These are phyloP conservation scores for Penium margaritaceum DNA, from an alignment of 139 green algal species.

Conservation along the genomic window DNA sequence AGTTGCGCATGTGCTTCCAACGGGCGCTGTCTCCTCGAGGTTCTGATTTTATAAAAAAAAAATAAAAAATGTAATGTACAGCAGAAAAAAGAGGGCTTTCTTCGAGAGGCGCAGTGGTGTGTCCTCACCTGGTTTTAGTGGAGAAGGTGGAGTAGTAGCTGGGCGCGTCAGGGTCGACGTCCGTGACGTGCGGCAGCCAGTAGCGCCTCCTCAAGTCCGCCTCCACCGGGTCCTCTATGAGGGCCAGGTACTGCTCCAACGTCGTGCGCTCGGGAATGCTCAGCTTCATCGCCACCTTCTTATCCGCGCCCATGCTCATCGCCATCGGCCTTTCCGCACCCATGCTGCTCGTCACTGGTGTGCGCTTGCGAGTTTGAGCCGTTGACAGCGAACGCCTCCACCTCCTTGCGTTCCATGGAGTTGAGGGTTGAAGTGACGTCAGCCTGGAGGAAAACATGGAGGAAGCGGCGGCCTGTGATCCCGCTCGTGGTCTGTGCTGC, in stretches of 20 bases:
- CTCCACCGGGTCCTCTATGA: slow-evolving; percentile 23
- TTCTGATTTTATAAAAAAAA: background rate
- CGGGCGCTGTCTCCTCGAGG: background rate
- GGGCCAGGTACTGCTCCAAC: slow-evolving; percentile 9
- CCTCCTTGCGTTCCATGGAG: too few species aligned
- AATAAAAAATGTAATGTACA: background rate
- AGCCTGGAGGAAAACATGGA: too few species aligned
- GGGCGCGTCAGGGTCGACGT: slow-evolving; percentile 4
- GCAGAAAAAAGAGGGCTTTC: background rate
- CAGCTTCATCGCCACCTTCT: too few species aligned
- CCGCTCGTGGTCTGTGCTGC: too few species aligned
- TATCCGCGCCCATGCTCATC: too few species aligned
- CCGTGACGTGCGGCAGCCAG: slow-evolving; percentile 29
- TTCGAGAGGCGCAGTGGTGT: background rate
- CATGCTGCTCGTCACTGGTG: too few species aligned
- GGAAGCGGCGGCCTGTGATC: too few species aligned
- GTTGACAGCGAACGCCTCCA: too few species aligned
- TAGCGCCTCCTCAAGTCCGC: slow-evolving; percentile 19
- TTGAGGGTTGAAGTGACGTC: too few species aligned
- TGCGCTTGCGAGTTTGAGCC: too few species aligned
- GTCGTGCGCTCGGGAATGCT: slow-evolving; percentile 14
- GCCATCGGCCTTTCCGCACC: too few species aligned
- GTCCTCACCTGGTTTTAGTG: slow-evolving; percentile 34
- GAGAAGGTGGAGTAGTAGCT: slow-evolving; percentile 22
- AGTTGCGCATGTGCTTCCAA: too few species aligned